Conservation (phyloP, 768 basidiomycete species). For the Pholiota molesta region DNA sequence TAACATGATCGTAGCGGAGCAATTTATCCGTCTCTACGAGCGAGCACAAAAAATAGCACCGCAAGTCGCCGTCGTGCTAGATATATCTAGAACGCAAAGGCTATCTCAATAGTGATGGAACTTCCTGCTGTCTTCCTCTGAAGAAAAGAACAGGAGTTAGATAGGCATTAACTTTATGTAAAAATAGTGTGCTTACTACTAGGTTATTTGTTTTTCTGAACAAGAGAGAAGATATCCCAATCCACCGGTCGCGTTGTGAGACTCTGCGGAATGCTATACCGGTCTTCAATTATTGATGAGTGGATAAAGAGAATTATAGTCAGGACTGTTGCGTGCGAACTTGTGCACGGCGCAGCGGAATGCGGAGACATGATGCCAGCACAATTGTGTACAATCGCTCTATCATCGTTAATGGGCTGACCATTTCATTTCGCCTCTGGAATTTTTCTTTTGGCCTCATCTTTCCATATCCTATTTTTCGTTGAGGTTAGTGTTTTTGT, state of each 20-base stretch:
- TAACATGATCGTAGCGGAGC: slow-evolving; percentile 1
- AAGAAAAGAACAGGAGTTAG: slow-evolving; percentile 13
- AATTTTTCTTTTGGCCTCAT: not conserved
- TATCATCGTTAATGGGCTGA: not conserved
- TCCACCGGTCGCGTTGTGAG: slow-evolving; percentile 16
- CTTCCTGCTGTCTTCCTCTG: not conserved
- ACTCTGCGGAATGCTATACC: slow-evolving; percentile 16
- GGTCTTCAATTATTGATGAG: slow-evolving; percentile 9
- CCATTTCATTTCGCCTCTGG: not conserved
- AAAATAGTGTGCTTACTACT: slow-evolving; percentile 15
- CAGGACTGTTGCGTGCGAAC: slow-evolving; percentile 3
- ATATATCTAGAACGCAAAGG: slow-evolving; percentile 4
- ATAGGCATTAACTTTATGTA: slow-evolving; percentile 16
- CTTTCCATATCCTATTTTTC: not conserved
- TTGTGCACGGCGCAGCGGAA: slow-evolving; percentile 2
- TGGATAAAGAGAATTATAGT: not conserved
- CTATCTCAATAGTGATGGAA: slow-evolving; percentile 1
- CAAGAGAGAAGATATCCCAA: slow-evolving; percentile 15
- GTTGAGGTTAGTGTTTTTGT: not conserved
- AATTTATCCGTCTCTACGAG: slow-evolving; percentile 5
- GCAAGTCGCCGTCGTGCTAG: slow-evolving; percentile 7
- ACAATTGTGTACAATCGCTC: not conserved
- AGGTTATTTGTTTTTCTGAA: slow-evolving; percentile 10
- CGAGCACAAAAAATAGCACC: not conserved
- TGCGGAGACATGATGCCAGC: not conserved